These are phyloP conservation scores for Jatropha multifida DNA, from an alignment of 441 rosid genomes.

Conservation along the genomic window DNA sequence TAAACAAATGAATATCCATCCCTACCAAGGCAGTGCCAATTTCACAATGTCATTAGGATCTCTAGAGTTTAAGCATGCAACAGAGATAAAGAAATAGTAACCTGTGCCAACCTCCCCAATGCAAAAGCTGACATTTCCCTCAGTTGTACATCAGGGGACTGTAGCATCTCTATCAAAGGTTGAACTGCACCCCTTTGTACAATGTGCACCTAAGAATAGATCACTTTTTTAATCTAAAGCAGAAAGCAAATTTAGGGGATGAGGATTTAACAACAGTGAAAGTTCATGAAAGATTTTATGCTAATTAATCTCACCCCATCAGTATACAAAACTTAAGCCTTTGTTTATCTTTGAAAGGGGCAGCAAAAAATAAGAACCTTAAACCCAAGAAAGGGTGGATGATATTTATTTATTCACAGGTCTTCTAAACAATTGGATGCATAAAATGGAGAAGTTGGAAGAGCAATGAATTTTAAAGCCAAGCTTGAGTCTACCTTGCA, in stretches of 20 bases:
- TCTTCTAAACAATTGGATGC: conserved; percentile 16
- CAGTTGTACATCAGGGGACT: conserved; percentile 81
- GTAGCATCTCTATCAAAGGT: conserved; percentile 96
- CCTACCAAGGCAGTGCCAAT: background rate
- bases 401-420: background rate
- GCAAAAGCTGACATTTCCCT: conserved; percentile 99
- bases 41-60: background rate
- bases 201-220: conserved; percentile 75
- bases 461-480: conserved; percentile 4
- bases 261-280: background rate
- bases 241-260: background rate
- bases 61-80: background rate
- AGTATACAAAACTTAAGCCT: background rate
- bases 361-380: background rate
- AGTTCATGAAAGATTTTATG: conserved; percentile 8
- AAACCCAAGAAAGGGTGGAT: background rate
- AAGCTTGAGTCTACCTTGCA: conserved; percentile 66
- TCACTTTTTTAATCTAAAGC: conserved; percentile 12
- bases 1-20: background rate
- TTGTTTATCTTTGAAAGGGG: background rate
- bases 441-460: conserved; percentile 8
- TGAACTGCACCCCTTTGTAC: conserved; percentile 97
- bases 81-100: conserved; percentile 28
- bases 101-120: conserved; percentile 99
- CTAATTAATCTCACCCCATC: conserved; percentile 7